These are phyloP conservation scores for Calocybe gangraenosa DNA, from an alignment of 768 basidiomycete genomes.

Conservation along the genomic window DNA sequence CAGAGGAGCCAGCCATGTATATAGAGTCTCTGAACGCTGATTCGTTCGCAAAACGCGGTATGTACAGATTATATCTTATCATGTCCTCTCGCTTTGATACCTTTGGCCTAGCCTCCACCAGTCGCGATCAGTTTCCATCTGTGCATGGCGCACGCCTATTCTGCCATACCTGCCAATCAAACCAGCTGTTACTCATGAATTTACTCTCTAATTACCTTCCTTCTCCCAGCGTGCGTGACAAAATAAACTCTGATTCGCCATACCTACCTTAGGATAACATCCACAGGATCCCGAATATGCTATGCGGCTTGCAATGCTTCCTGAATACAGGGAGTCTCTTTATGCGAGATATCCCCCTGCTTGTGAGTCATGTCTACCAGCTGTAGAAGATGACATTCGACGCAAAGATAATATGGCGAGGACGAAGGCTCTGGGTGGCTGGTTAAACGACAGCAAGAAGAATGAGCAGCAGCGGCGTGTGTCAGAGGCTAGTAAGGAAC, in stretches of 20 bases:
- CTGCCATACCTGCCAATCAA: slow-evolving; percentile 89
- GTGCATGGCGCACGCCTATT: slow-evolving; percentile 61
- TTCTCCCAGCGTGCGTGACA: slow-evolving; percentile 56
- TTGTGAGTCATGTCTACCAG: slow-evolving; percentile 69
- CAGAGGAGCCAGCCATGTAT: slow-evolving; percentile 88
- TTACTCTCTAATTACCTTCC: slow-evolving; percentile 89
- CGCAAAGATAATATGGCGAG: slow-evolving; percentile 81
- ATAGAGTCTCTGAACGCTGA: slow-evolving; percentile 64
- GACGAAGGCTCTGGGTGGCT: slow-evolving; percentile 68
- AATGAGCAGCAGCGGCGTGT: slow-evolving; percentile 52
- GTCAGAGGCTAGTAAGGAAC: slow-evolving; percentile 34
- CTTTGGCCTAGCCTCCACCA: slow-evolving; percentile 51
- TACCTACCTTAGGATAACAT: slow-evolving; percentile 3
- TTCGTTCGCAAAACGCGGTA: slow-evolving; percentile 74
- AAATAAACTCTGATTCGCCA: not conserved
- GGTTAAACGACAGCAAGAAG: slow-evolving; percentile 63
- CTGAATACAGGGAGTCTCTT: slow-evolving; percentile 70
- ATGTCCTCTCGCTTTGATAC: not conserved
- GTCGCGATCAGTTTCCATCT: slow-evolving; percentile 65
- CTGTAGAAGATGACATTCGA: slow-evolving; percentile 78
- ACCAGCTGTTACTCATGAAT: slow-evolving; percentile 84
- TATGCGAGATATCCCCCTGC: slow-evolving; percentile 85
- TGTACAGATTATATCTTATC: slow-evolving; percentile 14
- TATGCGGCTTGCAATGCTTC: slow-evolving; percentile 55
- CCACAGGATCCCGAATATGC: slow-evolving; percentile 72